Evolutionary conservation across 2,329 filamentous ascomycete genomes (phyloP).

Genomic region (Monilinia fructicola): DNA sequence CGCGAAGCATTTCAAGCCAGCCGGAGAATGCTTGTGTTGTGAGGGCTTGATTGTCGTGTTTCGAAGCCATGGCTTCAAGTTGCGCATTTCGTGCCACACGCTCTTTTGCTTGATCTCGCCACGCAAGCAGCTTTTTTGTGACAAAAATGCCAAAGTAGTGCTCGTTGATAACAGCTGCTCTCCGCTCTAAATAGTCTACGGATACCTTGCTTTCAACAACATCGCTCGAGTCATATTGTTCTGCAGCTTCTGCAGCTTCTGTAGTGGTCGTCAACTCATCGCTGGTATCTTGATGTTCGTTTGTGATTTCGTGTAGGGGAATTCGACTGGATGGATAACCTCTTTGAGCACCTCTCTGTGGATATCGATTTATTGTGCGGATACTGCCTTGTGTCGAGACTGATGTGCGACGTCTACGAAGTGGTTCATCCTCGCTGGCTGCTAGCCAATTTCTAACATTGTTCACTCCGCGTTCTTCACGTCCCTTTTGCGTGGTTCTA

Average conservation of each 20-base stretch:
- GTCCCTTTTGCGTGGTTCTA: constrained; percentile 23
- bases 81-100: constrained; percentile 42
- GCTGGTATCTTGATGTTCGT: constrained; percentile 31
- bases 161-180: constrained; percentile 33
- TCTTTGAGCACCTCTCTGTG: constrained; percentile 23
- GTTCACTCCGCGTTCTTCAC: constrained; percentile 22
- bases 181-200: constrained; percentile 27
- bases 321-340: constrained; percentile 22
- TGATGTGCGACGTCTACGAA: constrained; percentile 32
- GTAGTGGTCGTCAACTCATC: constrained; percentile 32
- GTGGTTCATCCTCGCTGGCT: constrained; percentile 24
- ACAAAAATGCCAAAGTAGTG: constrained; percentile 28
- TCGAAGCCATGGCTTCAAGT: constrained; percentile 47
- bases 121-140: constrained; percentile 30
- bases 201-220: constrained; percentile 14
- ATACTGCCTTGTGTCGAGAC: constrained; percentile 36
- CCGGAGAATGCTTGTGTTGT: constrained; percentile 53
- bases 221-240: constrained; percentile 15
- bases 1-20: constrained; percentile 46
- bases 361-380: constrained; percentile 31
- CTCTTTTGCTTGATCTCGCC: constrained; percentile 38
- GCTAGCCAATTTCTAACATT: constrained; percentile 37
- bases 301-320: constrained; percentile 22
- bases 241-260: constrained; percentile 23
- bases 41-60: constrained; percentile 51